These are phyloP conservation scores for Backusella parvicylindrica DNA, from an alignment of 192 early-diverging fungal species.

Conservation along the genomic window DNA sequence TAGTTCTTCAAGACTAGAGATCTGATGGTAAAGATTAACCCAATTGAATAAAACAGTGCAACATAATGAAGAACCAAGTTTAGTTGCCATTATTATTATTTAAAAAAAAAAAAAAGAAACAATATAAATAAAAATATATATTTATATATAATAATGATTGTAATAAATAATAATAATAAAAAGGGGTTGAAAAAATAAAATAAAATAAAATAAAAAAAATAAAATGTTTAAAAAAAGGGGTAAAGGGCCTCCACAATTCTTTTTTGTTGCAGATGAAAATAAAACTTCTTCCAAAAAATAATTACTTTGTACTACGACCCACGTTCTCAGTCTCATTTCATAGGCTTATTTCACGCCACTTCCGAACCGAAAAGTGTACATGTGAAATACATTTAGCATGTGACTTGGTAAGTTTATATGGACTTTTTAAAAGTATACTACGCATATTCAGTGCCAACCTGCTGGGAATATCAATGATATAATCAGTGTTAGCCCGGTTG, in stretches of 20 bases:
- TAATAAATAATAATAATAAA: neutral
- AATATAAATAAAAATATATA: neutral
- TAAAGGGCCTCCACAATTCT: neutral
- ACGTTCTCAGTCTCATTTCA: neutral
- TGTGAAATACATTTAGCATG: neutral
- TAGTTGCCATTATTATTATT: conserved; percentile 1
- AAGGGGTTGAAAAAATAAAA: neutral
- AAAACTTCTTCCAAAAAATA: neutral
- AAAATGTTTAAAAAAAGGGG: neutral
- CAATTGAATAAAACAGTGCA: conserved; percentile 1
- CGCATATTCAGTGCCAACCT: too few species aligned
- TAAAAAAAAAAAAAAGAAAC: neutral
- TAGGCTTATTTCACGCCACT: neutral
- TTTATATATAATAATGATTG: neutral
- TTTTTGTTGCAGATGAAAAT: neutral
- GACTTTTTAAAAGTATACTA: too few species aligned
- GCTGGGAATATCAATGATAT: too few species aligned
- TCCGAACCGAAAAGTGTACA: neutral
- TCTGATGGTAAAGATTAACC: neutral
- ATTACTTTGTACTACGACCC: neutral
- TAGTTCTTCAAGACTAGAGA: neutral
- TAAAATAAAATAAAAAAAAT: neutral
- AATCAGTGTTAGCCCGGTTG: too few species aligned
- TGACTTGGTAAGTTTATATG: neutral
- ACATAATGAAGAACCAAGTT: neutral